Evolutionary conservation across 345 rosid genomes (phyloP), one percentile per base, ranked within the genome.

Genomic region (Angophora floribunda): DNA sequence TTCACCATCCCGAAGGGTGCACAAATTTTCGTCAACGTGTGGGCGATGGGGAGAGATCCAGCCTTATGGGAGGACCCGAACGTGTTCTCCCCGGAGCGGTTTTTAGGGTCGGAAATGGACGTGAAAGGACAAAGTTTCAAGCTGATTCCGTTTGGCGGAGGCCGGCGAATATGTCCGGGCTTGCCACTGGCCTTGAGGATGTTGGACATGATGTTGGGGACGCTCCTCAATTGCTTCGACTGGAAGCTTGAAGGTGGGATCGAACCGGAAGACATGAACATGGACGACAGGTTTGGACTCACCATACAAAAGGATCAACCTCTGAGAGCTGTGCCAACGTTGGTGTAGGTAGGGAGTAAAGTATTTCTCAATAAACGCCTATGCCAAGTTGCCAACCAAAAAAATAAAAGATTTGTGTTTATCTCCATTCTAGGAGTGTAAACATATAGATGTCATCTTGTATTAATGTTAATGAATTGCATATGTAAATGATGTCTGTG

Each of bases 41-140:
- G 92, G 92, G 91, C 88, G 7, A 90, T 92, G 9, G 1, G 93
- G 94, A 52, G 94, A 22, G 93, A 94, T n/a, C 86, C 93, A 6
- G 86, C 26, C 1, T 86, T 87, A 12, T 92, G 94, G 94, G 87
- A 86, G 47, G 87, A 91, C 51, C 89, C 93, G 0, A 59, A 52
- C 0, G 36, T 10, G n/a, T 93, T 92, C 28, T 89, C 85, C 70
- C 93, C 93, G 7, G 92, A 94, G 52, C 88, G 91, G 87, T 88
- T 92, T 67, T 3, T 90, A 22, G 90, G 59, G 22, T 36, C 36
- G 6, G 88, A 90, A n/a, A 87, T 89, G 4, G 90, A 92, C 45
- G 88, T 85, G 36, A 89, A 87, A 86, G 92, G 89, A 14, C 87
- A 26, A 7, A 28, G 55, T 36, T 91, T 89, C 32, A 88, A 89